These are phyloP conservation scores for Lycium ferocissimum DNA, from an alignment of 257 asterid species.

Conservation along the genomic window DNA sequence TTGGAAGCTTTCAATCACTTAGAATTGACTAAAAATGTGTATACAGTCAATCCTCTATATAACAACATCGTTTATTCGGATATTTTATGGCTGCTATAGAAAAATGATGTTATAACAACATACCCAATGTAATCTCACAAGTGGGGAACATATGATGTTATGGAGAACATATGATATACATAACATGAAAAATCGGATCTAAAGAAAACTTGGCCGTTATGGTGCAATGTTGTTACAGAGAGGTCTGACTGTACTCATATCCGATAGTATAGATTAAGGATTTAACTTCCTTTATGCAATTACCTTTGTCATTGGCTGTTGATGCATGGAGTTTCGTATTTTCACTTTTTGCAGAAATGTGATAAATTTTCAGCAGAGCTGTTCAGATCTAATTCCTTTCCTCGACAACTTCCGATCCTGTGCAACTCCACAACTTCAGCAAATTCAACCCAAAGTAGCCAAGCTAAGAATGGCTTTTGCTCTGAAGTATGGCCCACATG, in stretches of 20 bases:
- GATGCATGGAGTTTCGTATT: slow-evolving; percentile 27
- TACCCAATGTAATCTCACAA: too few relatives aligned
- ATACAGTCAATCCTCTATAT: not conserved
- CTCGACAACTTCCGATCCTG: slow-evolving; percentile 67
- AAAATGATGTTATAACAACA: too few relatives aligned
- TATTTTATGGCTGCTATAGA: too few relatives aligned
- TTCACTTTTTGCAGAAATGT: slow-evolving; percentile 66
- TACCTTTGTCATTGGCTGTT: slow-evolving; percentile 4
- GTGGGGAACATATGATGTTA: too few relatives aligned
- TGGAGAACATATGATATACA: too few relatives aligned
- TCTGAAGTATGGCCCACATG: slow-evolving; percentile 75
- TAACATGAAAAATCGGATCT: too few relatives aligned
- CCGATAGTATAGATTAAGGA: not conserved
- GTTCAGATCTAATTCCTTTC: slow-evolving; percentile 49
- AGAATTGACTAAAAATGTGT: not conserved
- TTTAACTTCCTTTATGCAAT: not conserved
- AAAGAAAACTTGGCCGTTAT: too few relatives aligned
- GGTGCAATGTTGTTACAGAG: too few relatives aligned
- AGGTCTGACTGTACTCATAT: not conserved
- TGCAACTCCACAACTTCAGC: slow-evolving; percentile 75
- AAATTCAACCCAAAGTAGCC: slow-evolving; percentile 57
- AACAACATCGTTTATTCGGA: too few relatives aligned
- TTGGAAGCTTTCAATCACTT: not conserved
- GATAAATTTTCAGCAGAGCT: slow-evolving; percentile 86
- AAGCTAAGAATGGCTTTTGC: slow-evolving; percentile 59